Percentiles rank a stretch among this genome's conserved stretches.
Evolutionary conservation across 2,329 filamentous ascomycete genomes (phyloP).

Genomic region (Cladosporium sp.): DNA sequence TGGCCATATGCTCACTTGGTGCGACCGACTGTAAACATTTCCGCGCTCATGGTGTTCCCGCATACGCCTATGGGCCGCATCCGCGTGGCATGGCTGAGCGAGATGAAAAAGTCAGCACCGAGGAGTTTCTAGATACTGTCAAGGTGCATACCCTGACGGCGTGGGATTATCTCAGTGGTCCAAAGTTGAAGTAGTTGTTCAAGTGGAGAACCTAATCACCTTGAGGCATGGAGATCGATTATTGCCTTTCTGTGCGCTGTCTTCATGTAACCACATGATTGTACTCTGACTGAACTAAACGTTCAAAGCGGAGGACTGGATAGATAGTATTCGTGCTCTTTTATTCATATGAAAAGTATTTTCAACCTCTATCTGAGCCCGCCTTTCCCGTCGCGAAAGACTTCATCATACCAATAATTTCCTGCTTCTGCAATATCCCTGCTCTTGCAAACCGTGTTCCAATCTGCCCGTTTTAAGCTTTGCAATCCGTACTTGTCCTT

Average conservation of each 20-base stretch:
- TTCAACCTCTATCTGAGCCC: not conserved
- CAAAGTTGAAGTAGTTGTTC: not conserved
- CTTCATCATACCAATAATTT: not conserved
- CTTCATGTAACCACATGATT: no score
- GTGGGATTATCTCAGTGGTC: slow-evolving; percentile 28
- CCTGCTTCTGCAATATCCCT: not conserved
- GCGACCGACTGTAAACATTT: slow-evolving; percentile 42
- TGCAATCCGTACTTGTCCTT: not conserved
- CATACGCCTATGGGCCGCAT: slow-evolving; percentile 35
- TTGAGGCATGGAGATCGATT: no score
- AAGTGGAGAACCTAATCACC: no score
- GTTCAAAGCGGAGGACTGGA: no score
- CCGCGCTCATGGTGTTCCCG: slow-evolving; percentile 34
- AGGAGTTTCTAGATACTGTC: slow-evolving; percentile 30
- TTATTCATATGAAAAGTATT: not conserved
- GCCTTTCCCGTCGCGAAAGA: not conserved
- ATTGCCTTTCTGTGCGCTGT: no score
- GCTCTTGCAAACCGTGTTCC: not conserved
- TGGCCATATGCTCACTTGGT: slow-evolving; percentile 36
- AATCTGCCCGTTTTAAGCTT: not conserved
- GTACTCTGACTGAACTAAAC: no score
- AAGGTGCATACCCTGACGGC: slow-evolving; percentile 30
- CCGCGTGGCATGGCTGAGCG: slow-evolving; percentile 29
- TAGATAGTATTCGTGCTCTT: not conserved
- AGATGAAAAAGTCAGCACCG: slow-evolving; percentile 26